phyloP scores from a whole-genome alignment of 495 filamentous ascomycete genomes.

The Saxophila tyrrhenica region DNA sequence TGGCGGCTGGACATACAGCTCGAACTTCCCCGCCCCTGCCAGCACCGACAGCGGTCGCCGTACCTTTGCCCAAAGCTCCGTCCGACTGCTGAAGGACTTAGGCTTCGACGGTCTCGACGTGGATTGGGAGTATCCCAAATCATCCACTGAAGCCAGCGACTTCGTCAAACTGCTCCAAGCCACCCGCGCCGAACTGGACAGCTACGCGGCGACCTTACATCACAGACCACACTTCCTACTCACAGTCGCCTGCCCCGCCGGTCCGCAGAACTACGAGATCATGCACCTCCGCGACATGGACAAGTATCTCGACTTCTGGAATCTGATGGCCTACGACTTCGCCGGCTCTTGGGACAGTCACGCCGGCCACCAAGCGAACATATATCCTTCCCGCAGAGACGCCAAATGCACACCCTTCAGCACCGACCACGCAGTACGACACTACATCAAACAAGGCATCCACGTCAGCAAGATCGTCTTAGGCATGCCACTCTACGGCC shows the following conservation, averaged over 20 bases:
- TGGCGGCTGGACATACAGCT: conserved; percentile 91
- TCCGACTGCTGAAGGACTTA: conserved; percentile 55
- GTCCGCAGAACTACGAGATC: conserved; percentile 54
- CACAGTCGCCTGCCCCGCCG: conserved; percentile 60
- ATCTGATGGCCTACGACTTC: conserved; percentile 46
- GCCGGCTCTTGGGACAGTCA: conserved; percentile 50
- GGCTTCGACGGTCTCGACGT: conserved; percentile 54
- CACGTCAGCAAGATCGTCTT: conserved; percentile 58
- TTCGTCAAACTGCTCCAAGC: conserved; percentile 59
- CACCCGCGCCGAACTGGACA: conserved; percentile 53
- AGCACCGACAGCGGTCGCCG: conserved; percentile 49
- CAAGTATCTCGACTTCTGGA: conserved; percentile 69
- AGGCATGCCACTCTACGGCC: conserved; percentile 75
- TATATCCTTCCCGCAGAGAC: conserved; percentile 44
- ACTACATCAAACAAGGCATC: conserved; percentile 57
- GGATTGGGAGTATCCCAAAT: conserved; percentile 58
- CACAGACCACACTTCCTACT: conserved; percentile 52
- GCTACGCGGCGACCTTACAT: conserved; percentile 39
- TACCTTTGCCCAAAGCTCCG: conserved; percentile 57
- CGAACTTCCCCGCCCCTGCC: conserved; percentile 69
- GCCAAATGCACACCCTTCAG: conserved; percentile 55
- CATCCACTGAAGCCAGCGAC: conserved; percentile 49
- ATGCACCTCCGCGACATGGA: conserved; percentile 61
- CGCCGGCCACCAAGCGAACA: conserved; percentile 66
- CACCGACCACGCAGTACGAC: conserved; percentile 51